Evolutionary conservation across 768 basidiomycete species (phyloP), one percentile per base, ranked within the genome.

Genomic region (Filobasidium floriforme): DNA sequence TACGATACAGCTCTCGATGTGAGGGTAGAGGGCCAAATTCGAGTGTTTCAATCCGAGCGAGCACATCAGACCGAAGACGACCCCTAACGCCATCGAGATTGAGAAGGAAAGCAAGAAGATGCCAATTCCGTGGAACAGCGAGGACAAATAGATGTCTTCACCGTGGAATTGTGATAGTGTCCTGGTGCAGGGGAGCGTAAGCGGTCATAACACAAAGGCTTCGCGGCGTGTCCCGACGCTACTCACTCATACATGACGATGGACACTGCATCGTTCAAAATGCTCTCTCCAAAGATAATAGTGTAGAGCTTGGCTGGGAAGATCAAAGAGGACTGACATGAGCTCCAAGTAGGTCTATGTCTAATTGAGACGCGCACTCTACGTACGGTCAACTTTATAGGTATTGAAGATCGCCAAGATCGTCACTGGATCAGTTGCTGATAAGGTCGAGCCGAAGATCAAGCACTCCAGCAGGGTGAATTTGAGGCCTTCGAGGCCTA

Each of bases 171-270:
- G 89, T 9, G 89, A 88, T 61, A 97, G 81, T 0, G 94, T 97
- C 78, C 92, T 97, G 73, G 6, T 63, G 24, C 51, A 32, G 19
- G 18, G 37, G 19, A 26, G 7, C 41, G n/a, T n/a, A 19, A 22
- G 40, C 6, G 12, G 28, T 46, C 10, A 15, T 7, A 44, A 1
- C 5, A 19, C 14, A 19, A 43, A 46, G 40, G 4, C 3, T 37
- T 9, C 32, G 9, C 32, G 32, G 9, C 19, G 32, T 26, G 24
- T 32, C 44, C 0, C 51, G 11, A 5, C 5, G 28, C 14, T 67
- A 88, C 92, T 83, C 77, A 97, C 92, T 99, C 96, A 80, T 98
- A 98, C 89, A 99, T 92, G 79, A 98, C 93, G 82, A 98, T 98
- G 84, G 90, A 92, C 74, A 98, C 96, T 22, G 96, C 96, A 82